These are phyloP conservation scores for Pulicaria dysenterica DNA, from an alignment of 129 eudicot species.

Conservation along the genomic window DNA sequence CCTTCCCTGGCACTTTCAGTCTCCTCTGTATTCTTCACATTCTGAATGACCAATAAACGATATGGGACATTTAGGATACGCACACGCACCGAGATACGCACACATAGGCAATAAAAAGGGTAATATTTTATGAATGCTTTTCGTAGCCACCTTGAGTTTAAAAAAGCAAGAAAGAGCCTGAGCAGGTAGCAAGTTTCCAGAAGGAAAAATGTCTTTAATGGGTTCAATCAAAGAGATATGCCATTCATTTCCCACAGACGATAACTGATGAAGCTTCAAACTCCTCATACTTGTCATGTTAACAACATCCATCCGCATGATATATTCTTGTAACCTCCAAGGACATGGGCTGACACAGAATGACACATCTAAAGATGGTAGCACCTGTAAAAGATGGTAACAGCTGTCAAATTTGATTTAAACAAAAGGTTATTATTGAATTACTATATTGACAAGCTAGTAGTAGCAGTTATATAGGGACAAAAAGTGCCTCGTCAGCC, in stretches of 20 bases:
- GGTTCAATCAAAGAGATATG: constrained; percentile 74
- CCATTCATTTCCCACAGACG: constrained; percentile 82
- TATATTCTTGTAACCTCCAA: constrained; percentile 67
- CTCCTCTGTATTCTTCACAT: constrained; percentile 40
- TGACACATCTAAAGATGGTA: constrained; percentile 85
- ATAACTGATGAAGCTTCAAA: constrained; percentile 78
- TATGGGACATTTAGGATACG: not conserved
- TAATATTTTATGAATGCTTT: not conserved
- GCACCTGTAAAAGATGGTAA: constrained; percentile 46
- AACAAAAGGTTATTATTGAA: not conserved
- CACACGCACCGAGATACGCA: too few relatives aligned
- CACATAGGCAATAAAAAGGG: not conserved
- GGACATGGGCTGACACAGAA: constrained; percentile 73
- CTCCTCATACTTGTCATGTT: constrained; percentile 69
- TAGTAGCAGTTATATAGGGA: not conserved
- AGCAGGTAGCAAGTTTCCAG: constrained; percentile 62
- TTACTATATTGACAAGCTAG: not conserved
- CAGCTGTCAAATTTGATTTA: not conserved
- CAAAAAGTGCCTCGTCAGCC: not conserved
- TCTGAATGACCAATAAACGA: constrained; percentile 41
- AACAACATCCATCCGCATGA: constrained; percentile 77
- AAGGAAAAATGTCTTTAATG: constrained; percentile 51
- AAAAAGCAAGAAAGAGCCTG: constrained; percentile 84
- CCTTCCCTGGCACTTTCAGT: constrained; percentile 28
- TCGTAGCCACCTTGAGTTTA: constrained; percentile 70